Evolutionary conservation across 768 basidiomycete genomes (phyloP), one percentile per base, ranked within the genome.

Genomic region (Cyclocybe aegerita): DNA sequence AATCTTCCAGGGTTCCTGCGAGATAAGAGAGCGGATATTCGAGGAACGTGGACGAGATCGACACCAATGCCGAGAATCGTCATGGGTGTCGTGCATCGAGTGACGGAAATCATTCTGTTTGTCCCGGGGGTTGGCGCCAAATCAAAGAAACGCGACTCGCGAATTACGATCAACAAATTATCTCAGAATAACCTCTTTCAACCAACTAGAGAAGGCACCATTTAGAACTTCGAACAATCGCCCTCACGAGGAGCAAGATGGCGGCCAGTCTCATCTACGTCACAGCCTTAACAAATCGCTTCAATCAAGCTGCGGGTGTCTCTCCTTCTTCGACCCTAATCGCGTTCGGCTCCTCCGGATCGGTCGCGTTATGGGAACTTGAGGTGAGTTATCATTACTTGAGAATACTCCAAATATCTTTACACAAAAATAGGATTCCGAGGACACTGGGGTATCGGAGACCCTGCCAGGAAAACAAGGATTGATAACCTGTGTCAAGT

Each of bases 401-500:
- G 39, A 32, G 14, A 38, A 29, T n/a, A 43, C 12, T 11, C 34
- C 17, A 30, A 32, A 9, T 29, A 45, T 31, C 39, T 50, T 48
- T 51, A 47, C n/a, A 35, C 14, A 36, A 41, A 16, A 35, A 15
- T 55, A 90, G 86, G 73, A 77, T 50, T 57, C 63, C 11, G 47
- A 57, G 9, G 80, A 82, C 56, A 64, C 63, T 39, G 86, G 89
- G 1, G 75, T 95, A 29, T 70, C 71, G 14, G 69, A 77, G 48
- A 95, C 92, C 1, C 75, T 98, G 5, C 79, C 85, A 1, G 92
- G 86, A 3, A 93, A 95, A 60, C 67, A 80, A 40, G 83, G 82
- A 8, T 61, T 81, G 12, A 80, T 98, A 15, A 93, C 93, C 15
- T 87, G 83, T 40, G 77, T 94, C 39, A 82, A 82, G 39, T 94